These are phyloP conservation scores for Raffaelea ambrosiae DNA, from an alignment of 2,329 filamentous ascomycete species.

Conservation along the genomic window DNA sequence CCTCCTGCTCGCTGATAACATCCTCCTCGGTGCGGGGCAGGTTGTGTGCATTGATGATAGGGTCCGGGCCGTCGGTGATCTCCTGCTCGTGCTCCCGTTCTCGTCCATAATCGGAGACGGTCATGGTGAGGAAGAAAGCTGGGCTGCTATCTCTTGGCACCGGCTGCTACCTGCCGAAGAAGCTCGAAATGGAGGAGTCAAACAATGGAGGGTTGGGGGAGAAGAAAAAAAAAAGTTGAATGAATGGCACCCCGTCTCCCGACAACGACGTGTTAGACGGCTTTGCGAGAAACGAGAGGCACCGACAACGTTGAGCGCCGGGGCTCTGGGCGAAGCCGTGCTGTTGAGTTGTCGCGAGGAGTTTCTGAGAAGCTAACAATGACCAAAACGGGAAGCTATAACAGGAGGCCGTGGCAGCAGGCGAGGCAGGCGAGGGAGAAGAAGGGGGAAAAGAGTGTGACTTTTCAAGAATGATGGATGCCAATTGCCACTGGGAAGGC, in stretches of 20 bases:
- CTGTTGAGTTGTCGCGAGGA: too few relatives aligned
- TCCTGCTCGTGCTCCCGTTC: constrained; percentile 13
- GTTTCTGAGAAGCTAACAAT: too few relatives aligned
- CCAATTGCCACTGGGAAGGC: not conserved
- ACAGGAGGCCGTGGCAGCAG: too few relatives aligned
- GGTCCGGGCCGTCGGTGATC: constrained; percentile 12
- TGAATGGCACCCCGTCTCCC: too few relatives aligned
- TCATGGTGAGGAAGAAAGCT: constrained; percentile 3
- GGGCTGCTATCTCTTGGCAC: too few relatives aligned
- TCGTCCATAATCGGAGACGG: constrained; percentile 7
- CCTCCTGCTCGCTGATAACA: constrained; percentile 12
- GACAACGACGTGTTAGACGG: too few relatives aligned
- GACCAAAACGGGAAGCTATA: too few relatives aligned
- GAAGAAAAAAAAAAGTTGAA: not conserved
- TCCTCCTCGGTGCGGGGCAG: constrained; percentile 5
- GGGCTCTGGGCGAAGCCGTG: too few relatives aligned
- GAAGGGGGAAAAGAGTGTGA: not conserved
- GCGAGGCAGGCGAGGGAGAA: too few relatives aligned
- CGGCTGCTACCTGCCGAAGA: too few relatives aligned
- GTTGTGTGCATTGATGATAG: constrained; percentile 7
- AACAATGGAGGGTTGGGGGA: not conserved
- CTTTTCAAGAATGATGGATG: not conserved
- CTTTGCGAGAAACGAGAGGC: too few relatives aligned
- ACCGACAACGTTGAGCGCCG: too few relatives aligned
- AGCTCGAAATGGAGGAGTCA: not conserved